A percentile compares a stretch with the other conserved stretches of the same genome.
Conservation (phyloP, 176 grass and related monocot genomes). For the Aechmea fasciata region DNA sequence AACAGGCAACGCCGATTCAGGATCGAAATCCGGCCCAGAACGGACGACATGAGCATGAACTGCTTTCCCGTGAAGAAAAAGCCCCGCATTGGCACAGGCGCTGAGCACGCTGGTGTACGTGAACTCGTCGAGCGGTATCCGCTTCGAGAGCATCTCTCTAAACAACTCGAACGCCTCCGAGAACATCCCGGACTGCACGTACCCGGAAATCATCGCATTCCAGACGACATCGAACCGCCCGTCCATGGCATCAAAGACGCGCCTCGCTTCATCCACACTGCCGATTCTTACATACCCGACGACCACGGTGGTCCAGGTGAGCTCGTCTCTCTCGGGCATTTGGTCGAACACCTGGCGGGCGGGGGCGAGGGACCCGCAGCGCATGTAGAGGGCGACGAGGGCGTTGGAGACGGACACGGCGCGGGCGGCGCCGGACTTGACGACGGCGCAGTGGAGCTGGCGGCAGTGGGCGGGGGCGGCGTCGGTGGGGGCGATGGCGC, state of each 20-base stretch:
- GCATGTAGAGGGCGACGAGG: constrained; percentile 57
- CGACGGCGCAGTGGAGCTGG: constrained; percentile 50
- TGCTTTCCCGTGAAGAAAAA: constrained; percentile 57
- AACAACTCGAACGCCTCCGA: constrained; percentile 64
- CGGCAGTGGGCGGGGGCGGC: constrained; percentile 40
- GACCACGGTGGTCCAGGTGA: constrained; percentile 80
- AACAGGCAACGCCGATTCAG: constrained; percentile 53
- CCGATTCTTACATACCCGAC: constrained; percentile 74
- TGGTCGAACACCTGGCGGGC: constrained; percentile 61
- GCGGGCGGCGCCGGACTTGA: constrained; percentile 36
- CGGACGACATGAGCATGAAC: constrained; percentile 70
- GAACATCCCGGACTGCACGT: constrained; percentile 49
- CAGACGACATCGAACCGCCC: constrained; percentile 65
- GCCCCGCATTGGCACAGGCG: constrained; percentile 47
- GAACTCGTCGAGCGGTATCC: constrained; percentile 58
- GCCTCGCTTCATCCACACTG: constrained; percentile 38
- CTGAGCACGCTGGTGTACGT: constrained; percentile 85
- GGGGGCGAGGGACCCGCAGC: constrained; percentile 13
- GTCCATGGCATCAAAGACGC: constrained; percentile 54
- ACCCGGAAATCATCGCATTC: constrained; percentile 96
- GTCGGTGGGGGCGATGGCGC: constrained; percentile 37
- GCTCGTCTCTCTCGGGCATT: constrained; percentile 61
- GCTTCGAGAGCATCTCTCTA: constrained; percentile 57
- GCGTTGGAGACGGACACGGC: constrained; percentile 62
- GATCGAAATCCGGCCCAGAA: constrained; percentile 40